phyloP scores from a whole-genome alignment of 306 rosid species.

The Corylus avellana region DNA sequence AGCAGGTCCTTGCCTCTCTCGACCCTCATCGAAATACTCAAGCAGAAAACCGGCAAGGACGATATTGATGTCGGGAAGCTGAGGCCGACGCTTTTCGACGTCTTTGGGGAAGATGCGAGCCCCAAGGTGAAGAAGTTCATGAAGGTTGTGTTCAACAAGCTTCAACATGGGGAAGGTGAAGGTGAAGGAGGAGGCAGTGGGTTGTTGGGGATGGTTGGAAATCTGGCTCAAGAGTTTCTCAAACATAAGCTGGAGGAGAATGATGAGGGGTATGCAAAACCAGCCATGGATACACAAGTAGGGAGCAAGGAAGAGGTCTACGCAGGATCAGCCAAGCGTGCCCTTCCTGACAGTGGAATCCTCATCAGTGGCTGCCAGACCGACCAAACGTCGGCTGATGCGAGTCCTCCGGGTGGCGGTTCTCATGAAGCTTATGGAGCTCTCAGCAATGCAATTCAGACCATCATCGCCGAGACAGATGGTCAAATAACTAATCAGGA shows the following conservation, averaged over 20 bases:
- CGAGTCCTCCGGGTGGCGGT: slow-evolving; percentile 61
- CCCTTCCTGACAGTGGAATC: slow-evolving; percentile 49
- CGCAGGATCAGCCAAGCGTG: slow-evolving; percentile 49
- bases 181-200: slow-evolving; percentile 45
- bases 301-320: slow-evolving; percentile 53
- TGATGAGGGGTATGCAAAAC: slow-evolving; percentile 71
- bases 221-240: slow-evolving; percentile 76
- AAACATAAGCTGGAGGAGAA: slow-evolving; percentile 48
- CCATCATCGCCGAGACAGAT: slow-evolving; percentile 42
- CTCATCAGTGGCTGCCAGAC: slow-evolving; percentile 83
- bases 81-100: slow-evolving; percentile 72
- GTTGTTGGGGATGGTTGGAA: slow-evolving; percentile 58
- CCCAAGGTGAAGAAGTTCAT: slow-evolving; percentile 82
- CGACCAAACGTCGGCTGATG: slow-evolving; percentile 78
- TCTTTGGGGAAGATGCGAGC: slow-evolving; percentile 71
- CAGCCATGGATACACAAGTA: slow-evolving; percentile 61
- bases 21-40: slow-evolving; percentile 79
- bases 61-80: slow-evolving; percentile 88
- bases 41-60: slow-evolving; percentile 89
- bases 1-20: slow-evolving; percentile 68
- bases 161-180: slow-evolving; percentile 40
- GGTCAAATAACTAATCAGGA: slow-evolving; percentile 55
- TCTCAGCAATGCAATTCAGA: slow-evolving; percentile 71
- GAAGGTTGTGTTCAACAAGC: slow-evolving; percentile 53
- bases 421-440: slow-evolving; percentile 63